Percentiles rank a stretch among this genome's conserved stretches.
These are phyloP conservation scores for Arachis stenosperma DNA, from an alignment of 306 rosid species.

Conservation along the genomic window DNA sequence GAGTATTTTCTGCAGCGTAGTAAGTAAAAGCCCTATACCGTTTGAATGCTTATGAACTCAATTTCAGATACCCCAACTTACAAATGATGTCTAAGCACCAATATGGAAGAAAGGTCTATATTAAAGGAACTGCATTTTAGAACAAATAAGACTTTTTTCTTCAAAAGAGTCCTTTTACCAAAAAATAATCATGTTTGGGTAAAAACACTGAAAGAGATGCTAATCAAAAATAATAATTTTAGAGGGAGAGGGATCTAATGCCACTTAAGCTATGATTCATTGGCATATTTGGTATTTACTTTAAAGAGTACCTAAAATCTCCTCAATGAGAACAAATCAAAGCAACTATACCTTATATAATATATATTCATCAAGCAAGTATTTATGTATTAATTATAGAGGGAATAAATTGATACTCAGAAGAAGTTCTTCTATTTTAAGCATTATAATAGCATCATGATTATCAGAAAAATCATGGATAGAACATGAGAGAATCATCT, in stretches of 20 bases:
- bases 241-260: too few relatives aligned
- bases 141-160: too few relatives aligned
- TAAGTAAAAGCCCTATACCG: slow-evolving; percentile 17
- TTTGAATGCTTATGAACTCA: slow-evolving; percentile 21
- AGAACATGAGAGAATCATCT: slow-evolving; percentile 13
- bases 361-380: slow-evolving; percentile 2
- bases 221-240: too few relatives aligned
- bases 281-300: too few relatives aligned
- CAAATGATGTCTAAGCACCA: slow-evolving; percentile 17
- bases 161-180: neutral
- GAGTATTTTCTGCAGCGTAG: slow-evolving; percentile 14
- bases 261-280: too few relatives aligned
- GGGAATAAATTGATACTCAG: neutral
- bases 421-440: neutral
- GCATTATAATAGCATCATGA: neutral
- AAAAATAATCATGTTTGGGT: neutral
- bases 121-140: neutral
- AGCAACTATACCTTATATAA: neutral
- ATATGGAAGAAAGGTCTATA: neutral
- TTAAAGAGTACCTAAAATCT: too few relatives aligned
- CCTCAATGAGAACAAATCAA: neutral
- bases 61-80: slow-evolving; percentile 20
- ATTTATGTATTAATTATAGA: neutral
- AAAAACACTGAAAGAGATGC: too few relatives aligned
- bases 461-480: neutral